These are phyloP conservation scores for Panicum miliaceum DNA, from an alignment of 176 grass and related monocot species.

Conservation along the genomic window DNA sequence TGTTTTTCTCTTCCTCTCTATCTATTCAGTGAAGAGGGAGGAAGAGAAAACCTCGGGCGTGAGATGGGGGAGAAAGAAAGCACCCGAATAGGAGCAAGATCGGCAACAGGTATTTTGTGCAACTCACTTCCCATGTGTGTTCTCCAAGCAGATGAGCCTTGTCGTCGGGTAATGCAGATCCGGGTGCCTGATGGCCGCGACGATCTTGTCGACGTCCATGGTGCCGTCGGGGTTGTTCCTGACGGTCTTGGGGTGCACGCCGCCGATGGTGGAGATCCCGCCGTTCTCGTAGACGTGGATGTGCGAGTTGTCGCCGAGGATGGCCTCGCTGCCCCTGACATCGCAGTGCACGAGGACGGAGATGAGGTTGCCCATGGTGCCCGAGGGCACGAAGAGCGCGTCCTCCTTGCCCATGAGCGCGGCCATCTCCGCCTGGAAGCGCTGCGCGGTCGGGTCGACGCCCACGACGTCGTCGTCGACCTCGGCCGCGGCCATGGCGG, in stretches of 20 bases:
- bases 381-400: too few species aligned
- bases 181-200: slow-evolving; percentile 64
- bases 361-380: too few species aligned
- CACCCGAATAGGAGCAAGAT: neutral
- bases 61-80: neutral
- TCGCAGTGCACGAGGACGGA: too few species aligned
- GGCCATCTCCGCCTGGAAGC: slow-evolving; percentile 75
- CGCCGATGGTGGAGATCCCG: too few species aligned
- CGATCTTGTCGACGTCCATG: slow-evolving; percentile 78
- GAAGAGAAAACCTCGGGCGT: neutral
- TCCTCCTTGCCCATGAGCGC: too few species aligned
- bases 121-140: slow-evolving; percentile 93
- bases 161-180: slow-evolving; percentile 82
- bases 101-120: neutral
- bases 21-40: neutral
- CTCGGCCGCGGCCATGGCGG: slow-evolving; percentile 83
- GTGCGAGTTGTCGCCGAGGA: too few species aligned
- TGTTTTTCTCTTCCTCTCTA: neutral
- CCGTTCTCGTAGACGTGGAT: too few species aligned
- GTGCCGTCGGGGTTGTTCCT: slow-evolving; percentile 80
- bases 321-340: too few species aligned
- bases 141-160: slow-evolving; percentile 92
- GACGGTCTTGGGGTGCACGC: slow-evolving; percentile 75
- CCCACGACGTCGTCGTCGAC: slow-evolving; percentile 93
- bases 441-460: slow-evolving; percentile 68